These are phyloP conservation scores for Backusella tarrabulga DNA, from an alignment of 192 early-diverging fungal species.

Conservation along the genomic window DNA sequence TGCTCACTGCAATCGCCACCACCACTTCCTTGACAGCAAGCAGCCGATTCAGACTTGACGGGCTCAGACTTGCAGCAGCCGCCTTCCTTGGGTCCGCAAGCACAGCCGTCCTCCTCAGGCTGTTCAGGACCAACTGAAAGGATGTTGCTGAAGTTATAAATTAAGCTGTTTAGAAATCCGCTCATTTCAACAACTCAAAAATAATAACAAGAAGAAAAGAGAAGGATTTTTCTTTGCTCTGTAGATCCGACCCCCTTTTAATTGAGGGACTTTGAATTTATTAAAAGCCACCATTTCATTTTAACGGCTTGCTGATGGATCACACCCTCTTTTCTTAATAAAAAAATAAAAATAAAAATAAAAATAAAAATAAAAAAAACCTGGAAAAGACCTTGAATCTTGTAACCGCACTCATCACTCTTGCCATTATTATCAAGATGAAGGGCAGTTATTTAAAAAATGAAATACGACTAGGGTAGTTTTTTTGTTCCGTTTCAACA, in stretches of 20 bases:
- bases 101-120: neutral
- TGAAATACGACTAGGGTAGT: too few relatives aligned
- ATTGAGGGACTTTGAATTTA: neutral
- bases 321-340: too few relatives aligned
- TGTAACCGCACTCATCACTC: too few relatives aligned
- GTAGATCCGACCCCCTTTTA: neutral
- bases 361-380: too few relatives aligned
- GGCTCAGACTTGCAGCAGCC: constrained; percentile 9
- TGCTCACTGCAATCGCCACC: neutral
- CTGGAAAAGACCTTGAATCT: too few relatives aligned
- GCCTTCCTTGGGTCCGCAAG: constrained; percentile 14
- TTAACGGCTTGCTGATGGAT: neutral
- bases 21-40: neutral
- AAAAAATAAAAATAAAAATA: too few relatives aligned
- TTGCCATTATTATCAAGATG: too few relatives aligned
- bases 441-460: too few relatives aligned
- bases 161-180: constrained; percentile 22
- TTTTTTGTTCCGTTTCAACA: too few relatives aligned
- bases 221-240: neutral
- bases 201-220: neutral
- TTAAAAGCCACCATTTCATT: neutral
- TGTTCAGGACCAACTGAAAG: constrained; percentile 25
- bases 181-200: constrained; percentile 18
- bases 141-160: constrained; percentile 26
- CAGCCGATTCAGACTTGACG: neutral